These are phyloP conservation scores for Rhizoclosmatium sp. DNA, from an alignment of 192 early-diverging fungal genomes.

Conservation along the genomic window DNA sequence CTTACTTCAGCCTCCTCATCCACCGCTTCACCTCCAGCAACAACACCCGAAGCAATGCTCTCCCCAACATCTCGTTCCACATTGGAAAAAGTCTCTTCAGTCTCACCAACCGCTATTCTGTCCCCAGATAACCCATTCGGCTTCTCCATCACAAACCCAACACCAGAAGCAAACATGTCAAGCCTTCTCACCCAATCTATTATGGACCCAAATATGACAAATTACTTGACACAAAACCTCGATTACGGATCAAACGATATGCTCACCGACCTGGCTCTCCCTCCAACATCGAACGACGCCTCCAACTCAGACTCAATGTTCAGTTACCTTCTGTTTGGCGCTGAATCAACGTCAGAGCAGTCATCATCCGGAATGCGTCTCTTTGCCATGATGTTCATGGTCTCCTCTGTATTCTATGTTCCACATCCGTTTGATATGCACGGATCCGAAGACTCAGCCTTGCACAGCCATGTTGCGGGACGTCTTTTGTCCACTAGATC, in stretches of 20 bases:
- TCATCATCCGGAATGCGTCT: constrained; percentile 34
- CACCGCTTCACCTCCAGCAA: constrained; percentile 9
- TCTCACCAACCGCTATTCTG: not conserved
- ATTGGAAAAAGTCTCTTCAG: not conserved
- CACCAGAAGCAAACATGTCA: not conserved
- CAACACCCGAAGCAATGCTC: not conserved
- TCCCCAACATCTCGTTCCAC: not conserved
- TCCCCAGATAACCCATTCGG: not conserved
- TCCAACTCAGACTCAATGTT: constrained; percentile 18
- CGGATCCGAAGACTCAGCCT: not conserved
- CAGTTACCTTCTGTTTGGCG: constrained; percentile 30
- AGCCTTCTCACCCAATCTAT: not conserved
- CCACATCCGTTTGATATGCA: constrained; percentile 45
- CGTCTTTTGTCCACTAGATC: constrained; percentile 22
- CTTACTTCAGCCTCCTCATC: not conserved
- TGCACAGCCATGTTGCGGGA: constrained; percentile 41
- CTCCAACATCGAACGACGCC: not conserved
- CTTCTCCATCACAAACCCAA: not conserved
- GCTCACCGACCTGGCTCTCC: not conserved
- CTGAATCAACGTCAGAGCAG: constrained; percentile 14
- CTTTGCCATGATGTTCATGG: constrained; percentile 51
- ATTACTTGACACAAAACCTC: not conserved
- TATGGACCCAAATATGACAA: not conserved
- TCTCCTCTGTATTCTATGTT: constrained; percentile 45
- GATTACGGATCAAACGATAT: not conserved